Conservation (phyloP, 257 asterid genomes). For the Solanum pennellii region DNA sequence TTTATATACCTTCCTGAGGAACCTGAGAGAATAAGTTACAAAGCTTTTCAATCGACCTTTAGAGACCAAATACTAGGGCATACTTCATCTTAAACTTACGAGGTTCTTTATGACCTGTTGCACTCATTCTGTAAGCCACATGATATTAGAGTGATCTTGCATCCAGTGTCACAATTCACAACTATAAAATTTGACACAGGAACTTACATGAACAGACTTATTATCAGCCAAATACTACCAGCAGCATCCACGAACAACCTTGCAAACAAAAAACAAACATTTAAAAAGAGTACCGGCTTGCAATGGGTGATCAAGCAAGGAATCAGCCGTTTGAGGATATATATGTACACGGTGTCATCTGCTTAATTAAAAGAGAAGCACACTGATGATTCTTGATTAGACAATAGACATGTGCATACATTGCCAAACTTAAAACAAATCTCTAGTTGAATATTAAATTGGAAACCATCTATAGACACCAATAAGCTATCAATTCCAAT, state of each 20-base stretch:
- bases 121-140: not conserved
- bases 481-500: not conserved
- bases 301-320: not conserved
- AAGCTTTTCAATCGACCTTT: not conserved
- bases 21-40: not conserved
- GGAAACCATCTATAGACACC: not conserved
- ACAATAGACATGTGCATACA: not conserved
- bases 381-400: not conserved
- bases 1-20: not conserved
- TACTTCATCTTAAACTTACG: not conserved
- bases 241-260: not conserved
- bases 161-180: not conserved
- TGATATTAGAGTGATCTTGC: not conserved
- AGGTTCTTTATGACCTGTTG: not conserved
- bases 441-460: not conserved
- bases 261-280: not conserved
- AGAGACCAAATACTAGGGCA: not conserved
- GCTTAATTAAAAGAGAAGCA: not conserved
- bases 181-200: not conserved
- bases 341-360: not conserved
- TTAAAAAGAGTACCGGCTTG: not conserved
- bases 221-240: not conserved
- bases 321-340: not conserved
- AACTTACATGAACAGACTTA: not conserved
- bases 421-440: not conserved